Conservation (phyloP, 129 eudicot species). For the Chrysanthemum seticuspe region DNA sequence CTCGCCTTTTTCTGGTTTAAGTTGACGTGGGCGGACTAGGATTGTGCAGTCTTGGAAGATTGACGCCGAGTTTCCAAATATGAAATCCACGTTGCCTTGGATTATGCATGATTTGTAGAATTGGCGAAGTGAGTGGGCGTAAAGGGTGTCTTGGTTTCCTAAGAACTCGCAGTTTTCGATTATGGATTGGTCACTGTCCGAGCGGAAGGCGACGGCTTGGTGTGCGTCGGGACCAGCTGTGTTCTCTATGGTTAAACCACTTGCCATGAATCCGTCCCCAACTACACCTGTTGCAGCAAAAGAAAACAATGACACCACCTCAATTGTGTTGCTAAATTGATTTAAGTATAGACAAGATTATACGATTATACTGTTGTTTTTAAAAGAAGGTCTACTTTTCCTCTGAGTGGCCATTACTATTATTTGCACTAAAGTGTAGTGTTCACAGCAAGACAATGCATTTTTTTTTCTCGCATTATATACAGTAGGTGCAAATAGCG, state of each 20-base stretch:
- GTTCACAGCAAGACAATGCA: no score
- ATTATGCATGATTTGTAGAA: conserved; percentile 59
- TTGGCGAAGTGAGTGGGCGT: conserved; percentile 69
- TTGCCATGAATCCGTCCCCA: conserved; percentile 70
- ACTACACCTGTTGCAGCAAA: conserved; percentile 33
- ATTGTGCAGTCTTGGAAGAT: conserved; percentile 58
- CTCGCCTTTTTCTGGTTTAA: conserved; percentile 63
- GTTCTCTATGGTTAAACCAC: conserved; percentile 54
- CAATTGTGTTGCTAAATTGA: no score
- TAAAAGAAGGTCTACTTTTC: no score
- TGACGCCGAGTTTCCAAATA: conserved; percentile 75
- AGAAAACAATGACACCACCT: background rate
- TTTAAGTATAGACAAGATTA: no score
- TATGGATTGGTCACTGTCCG: conserved; percentile 59
- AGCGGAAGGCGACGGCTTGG: conserved; percentile 78
- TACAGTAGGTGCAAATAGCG: no score
- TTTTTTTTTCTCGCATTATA: no score
- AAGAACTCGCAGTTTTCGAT: conserved; percentile 61
- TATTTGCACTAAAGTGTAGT: no score
- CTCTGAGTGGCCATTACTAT: no score
- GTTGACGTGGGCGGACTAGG: conserved; percentile 56
- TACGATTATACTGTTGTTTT: no score
- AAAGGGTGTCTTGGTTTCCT: conserved; percentile 75
- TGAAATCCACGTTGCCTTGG: conserved; percentile 71
- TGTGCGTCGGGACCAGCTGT: conserved; percentile 75